Evolutionary conservation across 306 rosid genomes (phyloP), one percentile per base, ranked within the genome.

Genomic region (Mimosa pudica): DNA sequence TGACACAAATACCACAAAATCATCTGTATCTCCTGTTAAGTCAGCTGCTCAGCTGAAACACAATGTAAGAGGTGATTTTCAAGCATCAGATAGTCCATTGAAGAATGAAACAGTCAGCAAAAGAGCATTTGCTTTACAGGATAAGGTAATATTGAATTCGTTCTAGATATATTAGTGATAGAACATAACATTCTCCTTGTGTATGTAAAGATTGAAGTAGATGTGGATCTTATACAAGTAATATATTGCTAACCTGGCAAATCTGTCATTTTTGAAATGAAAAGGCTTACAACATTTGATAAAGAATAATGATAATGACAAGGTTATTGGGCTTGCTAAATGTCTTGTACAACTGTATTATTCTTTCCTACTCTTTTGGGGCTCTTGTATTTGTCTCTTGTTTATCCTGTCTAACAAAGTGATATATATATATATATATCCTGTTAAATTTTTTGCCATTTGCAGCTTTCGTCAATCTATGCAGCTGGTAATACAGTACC

Each of bases 401-500:
- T 9, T 66, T 75, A 58, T 81, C 48, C 45, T 14, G 52, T 54
- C 64, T 24, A 62, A 13, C 55, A 54, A 42, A 49, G 63, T 62
- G 55, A 17, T 47, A 24, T 24, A 24, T 24, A 17, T 47, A 24
- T 24, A 24, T 24, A 24, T 24, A 24, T 24, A 63, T 71, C 51
- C 71, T 75, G 63, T 58, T 86, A 5, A 32, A 54, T 46, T 24
- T 49, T 74, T 46, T 62, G 32, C 70, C 70, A 67, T 85, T 47
- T 82, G 88, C 93, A 95, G 99, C 98, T 95, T 55, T 91, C 93
- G 98, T 93, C 99, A 80, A 95, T 95, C 76, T 95, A 95, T 88
- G 99, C 99, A 46, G 98, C 99, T 55, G 99, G 99, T 75, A 93
- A 84, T 82, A 93, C 99, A 12, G 99, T 95, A 51, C 99, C 98